Evolutionary conservation across 148 eudicot genomes (phyloP), one percentile per base, ranked within the genome.

Genomic region (Rhododendron henanense): DNA sequence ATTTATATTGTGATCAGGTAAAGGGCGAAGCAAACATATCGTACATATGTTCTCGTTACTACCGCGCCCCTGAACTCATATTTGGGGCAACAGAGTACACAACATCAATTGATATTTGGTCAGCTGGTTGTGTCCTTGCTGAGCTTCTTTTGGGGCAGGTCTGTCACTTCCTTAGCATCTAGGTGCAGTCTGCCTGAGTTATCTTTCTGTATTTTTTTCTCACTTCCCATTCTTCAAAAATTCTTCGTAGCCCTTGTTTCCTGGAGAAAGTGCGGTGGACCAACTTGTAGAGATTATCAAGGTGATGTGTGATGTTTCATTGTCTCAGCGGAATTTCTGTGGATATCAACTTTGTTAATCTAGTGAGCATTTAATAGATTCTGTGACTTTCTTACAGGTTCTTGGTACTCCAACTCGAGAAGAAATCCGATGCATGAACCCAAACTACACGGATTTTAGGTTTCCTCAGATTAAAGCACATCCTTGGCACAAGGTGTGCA

Each of bases 391-490:
- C 48, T 81, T 89, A 77, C 87, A 96, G 99, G 96, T 96, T 88
- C 99, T 96, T 90, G 99, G 99, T 79, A 96, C 99, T 78, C 99
- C 99, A 81, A 96, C 99, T 80, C 91, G 99, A 87, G 99, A 96
- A 90, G 99, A 96, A 89, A 94, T 96, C 84, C 94, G 99, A 63
- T 96, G 99, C 88, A 95, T 96, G 99, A 96, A 96, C 89, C 98
- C 99, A 39, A 95, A 93, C 65, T 96, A 96, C 81, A 92, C 94
- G 61, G 99, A 96, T 90, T 96, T 96, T 87, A 94, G 99, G 92
- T 96, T 96, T 88, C 99, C 98, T 35, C 98, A 94, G 84, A 93
- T 95, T 51, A 95, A 95, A 88, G 95, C 98, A 84, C 96, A 95
- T 85, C 99, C 99, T 45, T 96, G 99, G 99, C 98, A 96, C 85